Evolutionary conservation across 2,329 filamentous ascomycete genomes (phyloP).

Genomic region (Trichophyton schoenleinii): DNA sequence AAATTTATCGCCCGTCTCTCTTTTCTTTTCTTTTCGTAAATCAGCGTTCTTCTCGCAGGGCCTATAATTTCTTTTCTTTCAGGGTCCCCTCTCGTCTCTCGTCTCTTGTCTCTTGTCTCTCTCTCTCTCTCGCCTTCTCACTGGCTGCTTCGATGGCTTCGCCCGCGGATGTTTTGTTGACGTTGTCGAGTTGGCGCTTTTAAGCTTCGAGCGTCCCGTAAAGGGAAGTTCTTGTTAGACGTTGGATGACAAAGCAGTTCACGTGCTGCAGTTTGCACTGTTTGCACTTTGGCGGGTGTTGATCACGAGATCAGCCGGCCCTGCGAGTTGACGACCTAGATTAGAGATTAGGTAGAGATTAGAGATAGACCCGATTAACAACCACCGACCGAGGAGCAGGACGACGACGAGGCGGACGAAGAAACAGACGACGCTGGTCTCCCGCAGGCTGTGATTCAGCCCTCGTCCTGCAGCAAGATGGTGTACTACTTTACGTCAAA

Average conservation of each 20-base stretch:
- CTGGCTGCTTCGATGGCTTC: too few species aligned
- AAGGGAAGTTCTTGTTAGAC: background rate
- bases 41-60: background rate
- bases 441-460: background rate
- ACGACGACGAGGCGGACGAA: background rate
- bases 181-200: background rate
- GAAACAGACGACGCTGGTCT: background rate
- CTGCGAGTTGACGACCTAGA: background rate
- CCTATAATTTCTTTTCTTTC: background rate
- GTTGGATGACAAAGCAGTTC: background rate
- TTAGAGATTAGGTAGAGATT: too few species aligned
- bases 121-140: too few species aligned
- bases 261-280: background rate
- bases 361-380: too few species aligned
- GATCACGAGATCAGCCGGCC: background rate
- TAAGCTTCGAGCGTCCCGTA: too few species aligned
- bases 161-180: background rate
- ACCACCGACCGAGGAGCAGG: background rate
- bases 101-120: background rate
- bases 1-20: background rate
- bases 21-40: background rate
- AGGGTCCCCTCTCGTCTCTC: background rate
- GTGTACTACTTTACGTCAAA: conserved; percentile 93
- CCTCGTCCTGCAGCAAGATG: conserved; percentile 41
- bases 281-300: background rate